Base-by-base conservation (phyloP, 805 yeast species). In the Starmerella sirachaensis region DNA sequence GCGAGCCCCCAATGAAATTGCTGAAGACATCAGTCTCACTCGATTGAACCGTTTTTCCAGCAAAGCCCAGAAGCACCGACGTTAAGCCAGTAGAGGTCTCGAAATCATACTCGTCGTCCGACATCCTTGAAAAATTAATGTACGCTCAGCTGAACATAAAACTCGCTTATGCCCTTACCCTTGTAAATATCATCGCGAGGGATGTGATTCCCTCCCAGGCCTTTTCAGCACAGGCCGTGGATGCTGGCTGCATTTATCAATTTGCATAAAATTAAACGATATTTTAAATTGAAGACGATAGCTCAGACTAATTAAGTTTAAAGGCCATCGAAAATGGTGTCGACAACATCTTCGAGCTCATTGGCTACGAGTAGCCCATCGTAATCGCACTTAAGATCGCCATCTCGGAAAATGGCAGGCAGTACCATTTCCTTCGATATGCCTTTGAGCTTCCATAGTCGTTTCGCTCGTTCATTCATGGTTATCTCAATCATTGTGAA, bases 311-410 rank as follows among this genome's bases (percentile, higher is more conserved):
- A n/a, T n/a, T n/a, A n/a, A n/a, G 9, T 7, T 18, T 31, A 51
- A 9, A 46, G 34, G 9, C 48, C 53, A 18, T 51, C 55, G 35
- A 49, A 51, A 28, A 52, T 48, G 10, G 42, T 23, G 9, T 51
- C 56, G 11, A 46, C 50, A 8, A 52, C 55, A 20, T 51, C 56
- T 29, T 51, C 56, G 20, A 38, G 24, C 57, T 84, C 94, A 54
- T 83, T 82, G 22, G 84, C 84, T 31, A 81, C 88, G 36, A 80
- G 84, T 37, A 84, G 70, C 51, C 76, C 88, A 52, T 78, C 72
- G 79, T 80, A 83, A 54, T 82, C 79, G 3, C 94, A 93, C 48
- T 84, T 76, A 43, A 73, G 84, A 49, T 80, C 86, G 17, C 73
- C 74, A 11, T 79, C 79, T 53, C 93, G 69, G 23, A 83, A 85